A percentile compares a stretch with the other conserved stretches of the same genome.
Conservation (phyloP, 331 rosid genomes). For the Spiraea crenata region DNA sequence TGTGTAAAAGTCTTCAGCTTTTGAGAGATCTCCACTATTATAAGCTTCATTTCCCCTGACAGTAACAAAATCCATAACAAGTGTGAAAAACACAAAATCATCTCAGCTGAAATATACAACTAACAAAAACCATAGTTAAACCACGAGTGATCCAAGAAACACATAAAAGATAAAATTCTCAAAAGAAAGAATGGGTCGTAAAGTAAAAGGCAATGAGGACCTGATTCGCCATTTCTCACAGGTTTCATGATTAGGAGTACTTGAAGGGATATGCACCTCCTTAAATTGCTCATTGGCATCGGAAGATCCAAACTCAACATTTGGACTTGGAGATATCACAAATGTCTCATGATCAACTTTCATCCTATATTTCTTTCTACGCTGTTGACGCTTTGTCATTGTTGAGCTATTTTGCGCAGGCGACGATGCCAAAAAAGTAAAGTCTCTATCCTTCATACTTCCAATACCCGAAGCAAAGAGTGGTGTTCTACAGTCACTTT, state of each 20-base stretch:
- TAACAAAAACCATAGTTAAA: slow-evolving; percentile 17
- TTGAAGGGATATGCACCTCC: slow-evolving; percentile 36
- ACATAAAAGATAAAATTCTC: background rate
- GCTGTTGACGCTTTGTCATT: slow-evolving; percentile 37
- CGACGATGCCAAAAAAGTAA: slow-evolving; percentile 62
- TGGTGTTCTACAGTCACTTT: slow-evolving; percentile 21
- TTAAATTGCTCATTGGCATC: slow-evolving; percentile 36
- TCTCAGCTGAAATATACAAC: slow-evolving; percentile 13
- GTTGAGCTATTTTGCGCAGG: slow-evolving; percentile 34
- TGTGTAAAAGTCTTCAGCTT: slow-evolving; percentile 85
- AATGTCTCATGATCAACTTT: slow-evolving; percentile 39
- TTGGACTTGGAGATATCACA: slow-evolving; percentile 44
- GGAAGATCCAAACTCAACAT: slow-evolving; percentile 45
- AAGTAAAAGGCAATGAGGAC: slow-evolving; percentile 31
- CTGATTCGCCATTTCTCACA: slow-evolving; percentile 86
- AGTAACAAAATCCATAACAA: slow-evolving; percentile 24
- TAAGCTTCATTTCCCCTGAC: slow-evolving; percentile 84
- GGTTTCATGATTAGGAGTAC: slow-evolving; percentile 43
- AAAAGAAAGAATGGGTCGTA: background rate
- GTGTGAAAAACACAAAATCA: slow-evolving; percentile 20
- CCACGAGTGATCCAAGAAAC: slow-evolving; percentile 20
- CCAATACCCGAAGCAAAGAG: slow-evolving; percentile 36
- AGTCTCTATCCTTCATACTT: slow-evolving; percentile 36
- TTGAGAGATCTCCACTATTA: slow-evolving; percentile 60
- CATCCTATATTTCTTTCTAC: slow-evolving; percentile 57